Evolutionary conservation across 805 yeast species (phyloP), one percentile per base, ranked within the genome.

Genomic region (Clavispora vitiphila): DNA sequence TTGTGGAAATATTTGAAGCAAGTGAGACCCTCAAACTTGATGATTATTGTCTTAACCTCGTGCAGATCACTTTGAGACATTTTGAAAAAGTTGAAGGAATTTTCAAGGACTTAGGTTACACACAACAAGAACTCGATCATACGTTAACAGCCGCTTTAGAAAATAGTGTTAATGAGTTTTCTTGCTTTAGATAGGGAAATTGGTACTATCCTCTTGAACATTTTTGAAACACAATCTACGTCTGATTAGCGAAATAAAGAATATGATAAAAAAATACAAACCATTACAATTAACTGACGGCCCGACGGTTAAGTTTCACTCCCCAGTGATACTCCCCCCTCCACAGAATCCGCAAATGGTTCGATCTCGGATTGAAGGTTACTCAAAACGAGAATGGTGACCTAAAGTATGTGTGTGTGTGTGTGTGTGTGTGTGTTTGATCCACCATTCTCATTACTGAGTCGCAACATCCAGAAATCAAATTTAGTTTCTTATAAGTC

Each of bases 1-100:
- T 68, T 41, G 60, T 61, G 45, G 69, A 64, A 44, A 60, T 69
- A 0, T 69, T 69, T 41, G 72, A 67, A 37, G 53, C 57, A 8
- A 62, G 69, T 12, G 56, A 57, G 16, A 40, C 60, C 3, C 58
- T 67, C 38, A 56, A 55, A 35, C 55, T 69, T 30, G 65, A 67
- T 38, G 73, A 65, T 34, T 55, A 55, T 29, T 57, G 62, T 21
- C 56, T 61, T 46, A 62, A 61, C 30, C 49, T 62, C 3, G 62
- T 65, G 19, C 64, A 65, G 27, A 48, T 64, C n/a, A 49, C 60
- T 9, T 49, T 64, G 35, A 56, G 58, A 20, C 49, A 54, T 14
- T 56, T 62, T 8, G 57, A 57, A 21, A 61, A 57, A 15, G 50
- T 53, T 18, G 64, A 60, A 39, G 36, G 41, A 4, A 47, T 55